A percentile compares a stretch with the other conserved stretches of the same genome.
phyloP scores from a whole-genome alignment of 169 alveolate species.

The Cryptosporidium muris region DNA sequence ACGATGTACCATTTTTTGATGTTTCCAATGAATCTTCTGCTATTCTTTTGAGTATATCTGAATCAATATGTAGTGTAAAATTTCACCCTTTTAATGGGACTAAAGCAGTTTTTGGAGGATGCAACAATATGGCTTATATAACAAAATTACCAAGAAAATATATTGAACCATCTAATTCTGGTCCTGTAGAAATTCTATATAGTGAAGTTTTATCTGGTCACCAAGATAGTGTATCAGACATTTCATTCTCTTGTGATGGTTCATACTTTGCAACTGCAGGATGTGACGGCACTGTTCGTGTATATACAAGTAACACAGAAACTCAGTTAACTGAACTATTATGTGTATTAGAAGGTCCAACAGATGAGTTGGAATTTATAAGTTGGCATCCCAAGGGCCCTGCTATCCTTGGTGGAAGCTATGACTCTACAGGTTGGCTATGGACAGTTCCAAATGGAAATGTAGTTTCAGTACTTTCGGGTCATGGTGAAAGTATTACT shows the following conservation, averaged over 20 bases:
- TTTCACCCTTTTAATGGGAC: constrained; percentile 27
- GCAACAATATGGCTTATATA: constrained; percentile 68
- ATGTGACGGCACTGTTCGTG: constrained; percentile 69
- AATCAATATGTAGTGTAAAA: constrained; percentile 45
- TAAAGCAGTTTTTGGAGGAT: constrained; percentile 46
- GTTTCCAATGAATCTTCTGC: constrained; percentile 57
- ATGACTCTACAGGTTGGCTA: constrained; percentile 72
- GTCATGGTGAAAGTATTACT: constrained; percentile 68
- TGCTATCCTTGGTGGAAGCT: constrained; percentile 68
- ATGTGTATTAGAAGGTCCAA: constrained; percentile 71
- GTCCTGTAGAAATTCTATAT: neutral
- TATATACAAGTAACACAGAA: constrained; percentile 34
- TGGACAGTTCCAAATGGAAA: constrained; percentile 73
- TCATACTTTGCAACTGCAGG: constrained; percentile 72
- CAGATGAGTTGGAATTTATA: constrained; percentile 72
- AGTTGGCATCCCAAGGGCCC: constrained; percentile 74
- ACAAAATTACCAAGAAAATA: constrained; percentile 11
- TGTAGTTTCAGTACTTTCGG: constrained; percentile 68
- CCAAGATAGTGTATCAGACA: constrained; percentile 69
- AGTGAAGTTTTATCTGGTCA: constrained; percentile 41
- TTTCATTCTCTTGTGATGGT: constrained; percentile 71
- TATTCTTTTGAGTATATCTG: constrained; percentile 19
- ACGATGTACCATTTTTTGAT: constrained; percentile 44
- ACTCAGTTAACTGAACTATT: constrained; percentile 19
- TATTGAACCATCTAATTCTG: neutral